These are phyloP conservation scores for Clavariopsis aquatica DNA, from an alignment of 495 filamentous ascomycete species.

Conservation along the genomic window DNA sequence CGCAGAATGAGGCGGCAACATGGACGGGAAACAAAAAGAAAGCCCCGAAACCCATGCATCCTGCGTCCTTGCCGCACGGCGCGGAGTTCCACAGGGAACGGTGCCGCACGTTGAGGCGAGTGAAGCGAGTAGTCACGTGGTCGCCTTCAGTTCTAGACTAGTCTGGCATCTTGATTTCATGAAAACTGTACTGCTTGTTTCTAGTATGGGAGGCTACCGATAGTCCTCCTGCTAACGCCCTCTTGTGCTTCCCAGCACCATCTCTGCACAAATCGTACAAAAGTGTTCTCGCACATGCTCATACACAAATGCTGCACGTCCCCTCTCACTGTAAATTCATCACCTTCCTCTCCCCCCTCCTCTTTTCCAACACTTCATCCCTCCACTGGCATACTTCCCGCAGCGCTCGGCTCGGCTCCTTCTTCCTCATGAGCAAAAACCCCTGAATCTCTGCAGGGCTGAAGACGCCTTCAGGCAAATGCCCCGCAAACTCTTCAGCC, in stretches of 20 bases:
- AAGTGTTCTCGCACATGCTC: too few species aligned
- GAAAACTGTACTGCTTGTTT: too few species aligned
- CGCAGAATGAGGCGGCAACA: background rate
- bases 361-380: slow-evolving; percentile 37
- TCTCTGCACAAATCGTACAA: too few species aligned
- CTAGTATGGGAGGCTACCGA: too few species aligned
- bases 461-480: slow-evolving; percentile 65
- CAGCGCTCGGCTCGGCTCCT: slow-evolving; percentile 42
- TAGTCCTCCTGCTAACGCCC: too few species aligned
- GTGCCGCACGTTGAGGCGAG: too few species aligned
- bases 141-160: too few species aligned
- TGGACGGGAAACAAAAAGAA: background rate
- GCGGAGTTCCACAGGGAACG: too few species aligned
- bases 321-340: slow-evolving; percentile 18
- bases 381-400: slow-evolving; percentile 41
- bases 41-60: background rate
- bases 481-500: slow-evolving; percentile 59
- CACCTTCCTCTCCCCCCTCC: slow-evolving; percentile 33
- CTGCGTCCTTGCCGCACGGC: background rate
- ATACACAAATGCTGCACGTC: too few species aligned
- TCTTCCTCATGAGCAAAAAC: slow-evolving; percentile 50
- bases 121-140: background rate
- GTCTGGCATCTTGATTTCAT: too few species aligned
- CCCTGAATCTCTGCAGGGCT: slow-evolving; percentile 79
- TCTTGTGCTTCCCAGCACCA: too few species aligned